phyloP scores from a whole-genome alignment of 139 green algal species.

The Ettlia oleoabundans region DNA sequence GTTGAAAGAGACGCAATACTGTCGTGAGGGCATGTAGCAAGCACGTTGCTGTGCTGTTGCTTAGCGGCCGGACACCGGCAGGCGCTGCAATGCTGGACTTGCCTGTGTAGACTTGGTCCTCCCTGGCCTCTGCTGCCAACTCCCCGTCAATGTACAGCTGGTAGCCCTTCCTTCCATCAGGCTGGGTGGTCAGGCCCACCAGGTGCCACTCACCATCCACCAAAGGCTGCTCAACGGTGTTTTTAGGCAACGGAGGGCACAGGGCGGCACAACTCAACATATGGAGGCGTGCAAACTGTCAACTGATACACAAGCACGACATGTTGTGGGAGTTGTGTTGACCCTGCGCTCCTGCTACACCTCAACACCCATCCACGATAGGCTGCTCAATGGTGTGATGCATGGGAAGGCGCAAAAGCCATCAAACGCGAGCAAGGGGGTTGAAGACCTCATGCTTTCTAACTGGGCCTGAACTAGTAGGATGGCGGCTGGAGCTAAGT shows the following conservation, averaged over 20 bases:
- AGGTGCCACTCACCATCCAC: slow-evolving; percentile 66
- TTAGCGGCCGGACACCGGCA: not conserved
- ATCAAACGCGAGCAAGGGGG: no score
- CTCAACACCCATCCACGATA: no score
- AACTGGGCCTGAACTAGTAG: no score
- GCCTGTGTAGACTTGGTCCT: slow-evolving; percentile 12
- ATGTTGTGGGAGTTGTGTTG: no score
- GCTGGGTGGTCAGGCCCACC: slow-evolving; percentile 56
- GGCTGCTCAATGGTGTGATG: no score
- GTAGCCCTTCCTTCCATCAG: slow-evolving; percentile 48
- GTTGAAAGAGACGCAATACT: not conserved
- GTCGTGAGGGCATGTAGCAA: not conserved
- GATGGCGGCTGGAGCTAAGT: no score
- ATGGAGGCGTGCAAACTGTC: not conserved
- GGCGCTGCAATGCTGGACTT: not conserved
- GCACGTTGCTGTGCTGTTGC: not conserved
- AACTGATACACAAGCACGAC: not conserved
- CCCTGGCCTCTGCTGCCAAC: not conserved
- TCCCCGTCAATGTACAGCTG: slow-evolving; percentile 61
- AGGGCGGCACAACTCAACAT: no score
- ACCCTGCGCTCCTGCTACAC: no score
- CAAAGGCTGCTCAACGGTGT: not conserved
- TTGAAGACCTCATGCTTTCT: no score
- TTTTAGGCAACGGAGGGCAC: not conserved
- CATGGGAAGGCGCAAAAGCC: no score